These are phyloP conservation scores for Tuctoria greenei DNA, from an alignment of 176 grass and related monocot species.

Conservation along the genomic window DNA sequence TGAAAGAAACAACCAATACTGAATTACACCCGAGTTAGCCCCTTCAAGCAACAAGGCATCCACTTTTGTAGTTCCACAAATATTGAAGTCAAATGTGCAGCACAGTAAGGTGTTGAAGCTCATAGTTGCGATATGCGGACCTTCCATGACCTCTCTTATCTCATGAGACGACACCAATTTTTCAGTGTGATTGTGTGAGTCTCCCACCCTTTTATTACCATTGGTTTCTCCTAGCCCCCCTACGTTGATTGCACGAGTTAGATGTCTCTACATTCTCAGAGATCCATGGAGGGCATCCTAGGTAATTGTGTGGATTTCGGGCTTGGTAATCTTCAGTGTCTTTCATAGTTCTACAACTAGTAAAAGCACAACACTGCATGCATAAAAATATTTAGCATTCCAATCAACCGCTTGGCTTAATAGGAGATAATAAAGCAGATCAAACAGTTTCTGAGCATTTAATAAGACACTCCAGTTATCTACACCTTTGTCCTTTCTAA, in stretches of 20 bases:
- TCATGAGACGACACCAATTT: background rate
- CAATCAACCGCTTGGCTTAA: background rate
- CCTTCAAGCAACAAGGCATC: slow-evolving; percentile 1
- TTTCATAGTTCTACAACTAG: slow-evolving; percentile 32
- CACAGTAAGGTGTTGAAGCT: background rate
- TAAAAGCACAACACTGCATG: slow-evolving; percentile 20
- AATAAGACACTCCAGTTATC: background rate
- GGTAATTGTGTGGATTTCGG: background rate
- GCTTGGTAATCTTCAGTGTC: background rate
- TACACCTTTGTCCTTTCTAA: background rate
- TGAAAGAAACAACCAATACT: background rate
- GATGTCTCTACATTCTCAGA: slow-evolving; percentile 13
- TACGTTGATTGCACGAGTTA: background rate
- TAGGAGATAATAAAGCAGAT: background rate
- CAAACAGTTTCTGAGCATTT: background rate
- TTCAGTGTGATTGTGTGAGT: slow-evolving; percentile 1
- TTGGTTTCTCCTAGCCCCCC: background rate
- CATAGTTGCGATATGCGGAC: background rate
- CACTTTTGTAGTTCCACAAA: background rate
- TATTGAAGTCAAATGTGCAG: slow-evolving; percentile 27
- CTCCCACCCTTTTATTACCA: background rate
- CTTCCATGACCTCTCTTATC: background rate
- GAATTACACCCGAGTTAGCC: slow-evolving; percentile 8
- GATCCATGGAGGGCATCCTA: background rate
- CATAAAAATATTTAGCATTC: slow-evolving; percentile 17